Evolutionary conservation across 1,284 basidiomycete genomes (phyloP).

Genomic region (Ganoderma lingzhi): DNA sequence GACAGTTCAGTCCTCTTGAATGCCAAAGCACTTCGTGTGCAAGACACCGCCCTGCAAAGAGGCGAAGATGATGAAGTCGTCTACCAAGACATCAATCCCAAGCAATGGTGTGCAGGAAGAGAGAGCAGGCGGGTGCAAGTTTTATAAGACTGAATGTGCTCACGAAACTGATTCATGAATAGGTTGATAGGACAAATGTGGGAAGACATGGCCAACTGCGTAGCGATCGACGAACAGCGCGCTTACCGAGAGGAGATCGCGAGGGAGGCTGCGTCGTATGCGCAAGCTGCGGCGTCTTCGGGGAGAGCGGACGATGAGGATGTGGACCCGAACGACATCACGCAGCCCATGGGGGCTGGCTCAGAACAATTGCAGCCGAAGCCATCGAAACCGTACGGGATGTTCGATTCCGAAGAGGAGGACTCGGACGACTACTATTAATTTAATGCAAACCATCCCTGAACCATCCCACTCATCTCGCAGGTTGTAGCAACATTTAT

Average conservation of each 20-base stretch:
- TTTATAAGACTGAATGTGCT: neutral
- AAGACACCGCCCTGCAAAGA: slow-evolving; percentile 22
- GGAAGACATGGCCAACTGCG: slow-evolving; percentile 37
- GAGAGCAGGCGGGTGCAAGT: slow-evolving; percentile 43
- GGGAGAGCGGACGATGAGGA: slow-evolving; percentile 27
- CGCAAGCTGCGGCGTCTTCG: neutral
- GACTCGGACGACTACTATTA: slow-evolving; percentile 18
- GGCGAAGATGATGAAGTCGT: slow-evolving; percentile 25
- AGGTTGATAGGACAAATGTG: slow-evolving; percentile 40
- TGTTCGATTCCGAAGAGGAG: slow-evolving; percentile 30
- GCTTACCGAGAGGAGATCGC: slow-evolving; percentile 21
- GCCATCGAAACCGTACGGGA: slow-evolving; percentile 6
- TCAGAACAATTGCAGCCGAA: slow-evolving; percentile 3
- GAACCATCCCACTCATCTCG: neutral
- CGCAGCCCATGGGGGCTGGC: slow-evolving; percentile 11
- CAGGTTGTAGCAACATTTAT: neutral
- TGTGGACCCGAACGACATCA: slow-evolving; percentile 38
- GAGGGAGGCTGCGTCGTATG: slow-evolving; percentile 2
- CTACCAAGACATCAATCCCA: slow-evolving; percentile 27
- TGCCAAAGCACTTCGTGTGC: slow-evolving; percentile 30
- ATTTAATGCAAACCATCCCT: neutral
- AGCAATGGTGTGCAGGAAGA: slow-evolving; percentile 44
- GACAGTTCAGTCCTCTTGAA: slow-evolving; percentile 26
- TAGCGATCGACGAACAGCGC: slow-evolving; percentile 42
- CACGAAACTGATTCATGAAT: neutral